Evolutionary conservation across 1,284 basidiomycete species (phyloP).

Genomic region (Quambalaria eucalypti): DNA sequence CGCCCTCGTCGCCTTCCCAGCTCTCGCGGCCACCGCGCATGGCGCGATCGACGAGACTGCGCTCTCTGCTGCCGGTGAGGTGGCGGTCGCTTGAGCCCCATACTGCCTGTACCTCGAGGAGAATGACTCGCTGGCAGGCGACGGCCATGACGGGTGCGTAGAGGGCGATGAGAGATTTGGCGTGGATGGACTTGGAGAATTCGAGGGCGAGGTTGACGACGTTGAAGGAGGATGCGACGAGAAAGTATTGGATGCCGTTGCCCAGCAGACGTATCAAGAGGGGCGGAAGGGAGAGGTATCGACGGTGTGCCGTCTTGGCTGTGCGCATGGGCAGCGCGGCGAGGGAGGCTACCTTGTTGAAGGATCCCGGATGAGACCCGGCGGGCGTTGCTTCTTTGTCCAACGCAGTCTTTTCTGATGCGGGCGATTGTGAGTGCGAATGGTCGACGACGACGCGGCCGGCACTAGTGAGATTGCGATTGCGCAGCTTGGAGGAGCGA

Average conservation of each 20-base stretch:
- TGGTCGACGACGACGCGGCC: too few species aligned
- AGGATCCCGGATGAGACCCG: too few species aligned
- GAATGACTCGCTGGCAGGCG: slow-evolving; percentile 23
- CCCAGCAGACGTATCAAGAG: slow-evolving; percentile 20
- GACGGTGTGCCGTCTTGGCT: background rate
- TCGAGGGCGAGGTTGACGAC: slow-evolving; percentile 24
- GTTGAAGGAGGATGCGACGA: slow-evolving; percentile 25
- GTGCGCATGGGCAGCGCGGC: too few species aligned
- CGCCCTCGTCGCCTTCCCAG: too few species aligned
- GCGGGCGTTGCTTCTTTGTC: too few species aligned
- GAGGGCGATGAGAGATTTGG: slow-evolving; percentile 23
- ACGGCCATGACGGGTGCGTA: slow-evolving; percentile 30
- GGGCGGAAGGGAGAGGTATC: slow-evolving; percentile 18
- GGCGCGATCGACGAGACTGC: slow-evolving; percentile 11
- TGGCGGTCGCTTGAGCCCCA: slow-evolving; percentile 12
- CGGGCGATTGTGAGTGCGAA: too few species aligned
- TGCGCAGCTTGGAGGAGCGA: too few species aligned
- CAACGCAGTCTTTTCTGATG: too few species aligned
- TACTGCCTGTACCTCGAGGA: slow-evolving; percentile 21
- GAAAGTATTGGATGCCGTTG: slow-evolving; percentile 27
- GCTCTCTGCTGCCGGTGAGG: slow-evolving; percentile 5
- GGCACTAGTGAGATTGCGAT: too few species aligned
- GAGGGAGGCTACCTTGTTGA: too few species aligned
- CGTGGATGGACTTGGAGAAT: slow-evolving; percentile 2
- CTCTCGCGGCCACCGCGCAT: too few species aligned